Base-by-base conservation (phyloP, 768 basidiomycete species). In the Leccinum truebloodii region DNA sequence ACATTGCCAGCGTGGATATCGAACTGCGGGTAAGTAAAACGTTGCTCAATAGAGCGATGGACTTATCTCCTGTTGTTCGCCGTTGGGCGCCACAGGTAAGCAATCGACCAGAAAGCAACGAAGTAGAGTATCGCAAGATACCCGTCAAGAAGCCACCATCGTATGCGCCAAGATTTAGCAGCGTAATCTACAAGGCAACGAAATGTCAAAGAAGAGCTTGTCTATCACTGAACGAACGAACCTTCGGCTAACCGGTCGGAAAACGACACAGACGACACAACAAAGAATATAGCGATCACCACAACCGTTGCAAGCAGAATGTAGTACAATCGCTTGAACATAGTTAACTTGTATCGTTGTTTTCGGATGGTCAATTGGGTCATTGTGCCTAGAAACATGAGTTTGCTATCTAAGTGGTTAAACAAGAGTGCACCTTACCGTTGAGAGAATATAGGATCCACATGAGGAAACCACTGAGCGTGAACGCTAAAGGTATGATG, bases 71-170 rank as follows among this genome's bases (percentile, higher is more conserved):
- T 83, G 80, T 95, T 95, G 72, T 91, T 86, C 44, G 81, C 84
- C n/a, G 90, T 89, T 28, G 97, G 97, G 37, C 95, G 85, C 96
- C 97, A 99, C 30, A 98, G 79, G 76, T 86, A 97, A 2, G 92
- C 86, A 63, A 98, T 94, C 10, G 84, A 78, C 61, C 79, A 76
- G 73, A 98, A 98, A 35, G 88, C 86, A 30, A 81, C 77, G 51
- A 97, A 83, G 73, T 96, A 98, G 26, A 98, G 85, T 51, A 95
- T 81, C 2, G 92, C 87, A 50, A 98, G 82, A 81, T 94, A 98
- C 18, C 95, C 97, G 69, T 99, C 97, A 46, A 99, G 81, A 6
- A 99, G 79, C 90, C 94, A 94, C 97, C 97, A 99, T 52, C 95
- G 88, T 57, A 84, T 81, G 60, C 81, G 83, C 95, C 95, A 98